Percentiles rank a stretch among this genome's conserved stretches.
phyloP scores from a whole-genome alignment of 2,329 filamentous ascomycete species.

The Orbilia javanica region DNA sequence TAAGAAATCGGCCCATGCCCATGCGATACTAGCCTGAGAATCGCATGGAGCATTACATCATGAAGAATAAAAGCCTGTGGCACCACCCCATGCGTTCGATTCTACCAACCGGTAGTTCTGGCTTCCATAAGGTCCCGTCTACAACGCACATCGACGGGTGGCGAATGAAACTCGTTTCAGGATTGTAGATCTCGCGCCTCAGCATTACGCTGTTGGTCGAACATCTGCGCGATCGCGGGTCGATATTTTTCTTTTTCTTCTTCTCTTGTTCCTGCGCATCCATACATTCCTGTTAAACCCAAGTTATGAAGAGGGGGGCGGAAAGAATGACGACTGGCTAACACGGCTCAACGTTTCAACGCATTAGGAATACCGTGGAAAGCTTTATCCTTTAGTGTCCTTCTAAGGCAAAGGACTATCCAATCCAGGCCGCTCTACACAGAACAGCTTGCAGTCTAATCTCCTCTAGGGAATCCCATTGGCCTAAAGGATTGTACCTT shows the following conservation, averaged over 20 bases:
- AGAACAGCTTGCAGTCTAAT: background rate
- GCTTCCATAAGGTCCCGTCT: slow-evolving; percentile 7
- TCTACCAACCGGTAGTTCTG: slow-evolving; percentile 26
- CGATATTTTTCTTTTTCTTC: slow-evolving; percentile 12
- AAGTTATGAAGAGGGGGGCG: slow-evolving; percentile 3
- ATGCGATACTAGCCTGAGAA: slow-evolving; percentile 27
- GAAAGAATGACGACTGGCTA: slow-evolving; percentile 46
- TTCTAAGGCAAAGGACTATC: slow-evolving; percentile 20
- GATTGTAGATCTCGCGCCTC: slow-evolving; percentile 37
- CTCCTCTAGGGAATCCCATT: background rate
- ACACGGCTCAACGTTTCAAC: slow-evolving; percentile 24
- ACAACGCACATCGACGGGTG: slow-evolving; percentile 41
- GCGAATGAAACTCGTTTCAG: slow-evolving; percentile 57
- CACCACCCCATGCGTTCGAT: slow-evolving; percentile 10
- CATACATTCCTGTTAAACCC: background rate
- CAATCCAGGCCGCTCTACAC: slow-evolving; percentile 30
- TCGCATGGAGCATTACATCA: slow-evolving; percentile 55
- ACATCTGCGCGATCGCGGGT: slow-evolving; percentile 36
- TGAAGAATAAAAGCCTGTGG: slow-evolving; percentile 28
- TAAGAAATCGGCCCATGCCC: slow-evolving; percentile 8
- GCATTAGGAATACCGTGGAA: slow-evolving; percentile 24
- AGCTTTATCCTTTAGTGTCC: slow-evolving; percentile 4
- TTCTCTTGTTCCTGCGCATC: slow-evolving; percentile 1
- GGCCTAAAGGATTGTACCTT: slow-evolving; percentile 38
- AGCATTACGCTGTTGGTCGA: slow-evolving; percentile 48